These are phyloP conservation scores for Alisma plantagoaquatica DNA, from an alignment of 106 monocot genomes.

Conservation along the genomic window DNA sequence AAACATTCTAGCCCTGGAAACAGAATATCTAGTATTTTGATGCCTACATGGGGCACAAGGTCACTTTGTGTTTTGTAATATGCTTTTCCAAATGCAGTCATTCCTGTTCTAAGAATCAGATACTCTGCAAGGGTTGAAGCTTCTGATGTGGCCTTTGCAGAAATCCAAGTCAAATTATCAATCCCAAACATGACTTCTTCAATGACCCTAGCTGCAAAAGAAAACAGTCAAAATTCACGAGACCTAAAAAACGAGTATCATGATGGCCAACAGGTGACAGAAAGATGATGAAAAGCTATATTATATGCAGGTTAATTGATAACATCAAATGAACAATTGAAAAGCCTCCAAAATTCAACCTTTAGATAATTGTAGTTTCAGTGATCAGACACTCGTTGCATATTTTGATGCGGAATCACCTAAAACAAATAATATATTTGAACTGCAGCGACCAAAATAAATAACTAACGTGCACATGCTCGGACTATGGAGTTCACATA, in stretches of 20 bases:
- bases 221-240: neutral
- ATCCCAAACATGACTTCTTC: constrained; percentile 88
- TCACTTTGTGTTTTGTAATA: constrained; percentile 63
- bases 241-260: neutral
- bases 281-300: neutral
- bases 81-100: constrained; percentile 86
- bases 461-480: constrained; percentile 71
- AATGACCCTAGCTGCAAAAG: constrained; percentile 60
- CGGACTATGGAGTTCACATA: constrained; percentile 57
- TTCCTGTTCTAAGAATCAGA: constrained; percentile 77
- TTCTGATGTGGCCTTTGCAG: constrained; percentile 65
- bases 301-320: neutral
- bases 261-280: neutral
- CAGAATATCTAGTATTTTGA: neutral
- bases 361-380: no score
- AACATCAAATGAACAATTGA: neutral
- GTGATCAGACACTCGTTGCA: no score
- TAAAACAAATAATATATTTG: no score
- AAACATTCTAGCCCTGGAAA: neutral
- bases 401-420: no score
- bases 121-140: constrained; percentile 45
- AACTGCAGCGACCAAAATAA: neutral
- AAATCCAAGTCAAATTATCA: constrained; percentile 85
- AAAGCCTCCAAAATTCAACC: no score
- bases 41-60: constrained; percentile 71